Evolutionary conservation across 768 basidiomycete genomes (phyloP), one percentile per base, ranked within the genome.

Genomic region (Suillus subaureus): DNA sequence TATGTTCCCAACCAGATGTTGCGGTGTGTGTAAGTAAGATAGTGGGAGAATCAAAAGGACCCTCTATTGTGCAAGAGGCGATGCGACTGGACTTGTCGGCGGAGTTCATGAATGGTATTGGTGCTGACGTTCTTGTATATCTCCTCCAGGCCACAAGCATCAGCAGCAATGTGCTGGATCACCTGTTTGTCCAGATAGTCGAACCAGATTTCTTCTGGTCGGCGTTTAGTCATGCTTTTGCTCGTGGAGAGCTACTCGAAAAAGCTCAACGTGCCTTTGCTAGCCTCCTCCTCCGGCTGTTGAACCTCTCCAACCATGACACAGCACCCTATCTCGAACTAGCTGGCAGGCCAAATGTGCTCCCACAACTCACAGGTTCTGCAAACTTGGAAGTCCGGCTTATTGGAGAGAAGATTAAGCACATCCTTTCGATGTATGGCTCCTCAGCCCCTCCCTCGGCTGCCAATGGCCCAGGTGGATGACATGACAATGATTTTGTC

Each of bases 401-500:
- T 1, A 61, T 75, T 21, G 82, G 77, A 1, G 71, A 80, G 15
- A 77, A 78, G 62, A 76, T 83, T 57, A 77, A 81, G 66, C 71
- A 79, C 54, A 68, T 78, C 42, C 31, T 78, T 33, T 64, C 71
- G 23, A 71, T 71, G 18, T 69, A 68, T 55, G 68, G 64, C n/a
- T 47, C 68, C 8, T 69, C 65, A 23, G 70, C 70, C 18, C 40
- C 66, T 15, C 56, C 64, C 21, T 67, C 70, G 16, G 67, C 58
- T 23, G 79, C 75, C 1, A 65, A 69, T 55, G 70, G 73, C n/a
- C 84, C 88, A 1, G 88, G 88, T 0, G 88, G 87, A 2, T 78
- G 88, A 1, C 88, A 89, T 66, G 86, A 88, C 69, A 89, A 89
- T 66, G 88, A 89, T 70, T 83, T 83, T 61, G 73, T 70, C 16